A percentile compares a stretch with the other conserved stretches of the same genome.
Conservation (phyloP, 2,329 filamentous ascomycete species). For the Dothideomycetes sp. region DNA sequence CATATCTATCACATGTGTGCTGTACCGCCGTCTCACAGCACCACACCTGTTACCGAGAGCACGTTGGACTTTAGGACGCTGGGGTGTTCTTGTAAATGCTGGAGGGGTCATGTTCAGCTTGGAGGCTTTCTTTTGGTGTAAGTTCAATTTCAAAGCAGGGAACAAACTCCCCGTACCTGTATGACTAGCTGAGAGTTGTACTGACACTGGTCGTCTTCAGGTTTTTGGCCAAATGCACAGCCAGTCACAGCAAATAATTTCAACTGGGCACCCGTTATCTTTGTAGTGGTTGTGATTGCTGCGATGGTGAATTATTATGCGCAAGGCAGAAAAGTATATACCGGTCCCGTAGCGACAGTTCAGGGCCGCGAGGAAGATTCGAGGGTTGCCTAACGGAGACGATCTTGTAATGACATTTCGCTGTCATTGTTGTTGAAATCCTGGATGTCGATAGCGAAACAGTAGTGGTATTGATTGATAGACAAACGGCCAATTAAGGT, state of each 20-base stretch:
- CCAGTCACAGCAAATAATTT: conserved; percentile 18
- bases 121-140: conserved; percentile 28
- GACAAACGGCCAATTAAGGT: conserved; percentile 7
- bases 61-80: conserved; percentile 32
- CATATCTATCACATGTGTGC: conserved; percentile 32
- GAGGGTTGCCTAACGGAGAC: background rate
- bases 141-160: too few species aligned
- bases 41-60: conserved; percentile 30
- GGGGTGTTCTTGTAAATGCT: conserved; percentile 31
- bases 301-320: conserved; percentile 24
- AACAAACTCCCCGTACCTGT: background rate
- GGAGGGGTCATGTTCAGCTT: conserved; percentile 27
- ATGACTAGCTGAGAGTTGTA: background rate
- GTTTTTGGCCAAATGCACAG: conserved; percentile 10
- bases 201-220: background rate
- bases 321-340: conserved; percentile 26
- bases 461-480: background rate
- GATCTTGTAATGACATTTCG: background rate
- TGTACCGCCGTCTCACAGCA: conserved; percentile 30
- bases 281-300: conserved; percentile 23
- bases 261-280: conserved; percentile 32
- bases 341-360: conserved; percentile 13
- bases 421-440: background rate
- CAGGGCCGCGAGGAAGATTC: conserved; percentile 1
- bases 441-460: conserved; percentile 2